Percentiles rank a stretch among this genome's conserved stretches.
Conservation (phyloP, 768 basidiomycete species). For the Leucosporidium yakuticum region DNA sequence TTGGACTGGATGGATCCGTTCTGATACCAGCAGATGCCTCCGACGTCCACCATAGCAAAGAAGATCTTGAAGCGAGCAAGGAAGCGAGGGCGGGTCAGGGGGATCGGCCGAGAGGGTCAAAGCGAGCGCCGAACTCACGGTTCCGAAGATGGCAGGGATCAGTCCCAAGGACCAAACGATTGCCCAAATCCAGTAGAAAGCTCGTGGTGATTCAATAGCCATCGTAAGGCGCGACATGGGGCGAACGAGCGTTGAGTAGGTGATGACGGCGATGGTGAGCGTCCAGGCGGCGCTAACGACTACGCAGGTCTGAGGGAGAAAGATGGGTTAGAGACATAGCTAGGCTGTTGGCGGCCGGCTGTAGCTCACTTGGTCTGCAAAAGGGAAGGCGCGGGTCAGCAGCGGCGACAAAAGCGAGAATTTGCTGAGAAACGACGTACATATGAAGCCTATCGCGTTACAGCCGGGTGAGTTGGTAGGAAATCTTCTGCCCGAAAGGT, state of each 20-base stretch:
- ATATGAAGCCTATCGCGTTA: neutral
- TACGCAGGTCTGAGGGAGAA: constrained; percentile 17
- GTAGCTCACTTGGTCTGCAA: neutral
- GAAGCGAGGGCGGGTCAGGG: neutral
- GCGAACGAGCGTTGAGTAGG: constrained; percentile 18
- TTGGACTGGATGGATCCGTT: constrained; percentile 5
- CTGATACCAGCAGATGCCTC: constrained; percentile 20
- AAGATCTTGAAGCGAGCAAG: neutral
- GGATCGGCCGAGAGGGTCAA: neutral
- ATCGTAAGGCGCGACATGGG: constrained; percentile 15
- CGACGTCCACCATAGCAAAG: constrained; percentile 8
- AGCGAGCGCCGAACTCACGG: neutral
- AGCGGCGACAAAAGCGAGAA: neutral
- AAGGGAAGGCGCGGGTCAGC: neutral
- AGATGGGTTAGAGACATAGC: neutral
- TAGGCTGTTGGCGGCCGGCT: too few species aligned
- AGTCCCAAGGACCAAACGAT: constrained; percentile 6
- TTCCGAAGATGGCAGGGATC: constrained; percentile 1
- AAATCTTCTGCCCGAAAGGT: too few species aligned
- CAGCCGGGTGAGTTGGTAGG: neutral
- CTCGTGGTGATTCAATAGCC: constrained; percentile 3
- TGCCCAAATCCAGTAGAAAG: constrained; percentile 3
- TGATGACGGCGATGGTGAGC: constrained; percentile 16
- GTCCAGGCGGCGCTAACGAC: constrained; percentile 22
- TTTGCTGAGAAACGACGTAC: neutral